Evolutionary conservation across 441 rosid species (phyloP).

Genomic region (Gossypium gossypioides): DNA sequence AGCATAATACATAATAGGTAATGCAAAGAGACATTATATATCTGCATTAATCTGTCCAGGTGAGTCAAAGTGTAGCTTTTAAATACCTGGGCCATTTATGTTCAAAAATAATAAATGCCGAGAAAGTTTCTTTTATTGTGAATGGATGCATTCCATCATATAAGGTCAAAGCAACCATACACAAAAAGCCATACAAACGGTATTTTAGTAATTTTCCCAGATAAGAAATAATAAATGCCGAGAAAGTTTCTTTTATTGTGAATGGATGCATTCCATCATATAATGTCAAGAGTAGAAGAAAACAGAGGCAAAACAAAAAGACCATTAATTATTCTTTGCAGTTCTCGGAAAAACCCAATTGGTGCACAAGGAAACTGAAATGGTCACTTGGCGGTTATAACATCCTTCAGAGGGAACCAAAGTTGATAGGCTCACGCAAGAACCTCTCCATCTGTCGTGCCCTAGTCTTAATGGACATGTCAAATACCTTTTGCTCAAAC

Average conservation of each 20-base stretch:
- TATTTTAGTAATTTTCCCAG: slow-evolving; percentile 6
- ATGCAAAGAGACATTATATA: not conserved
- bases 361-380: slow-evolving; percentile 10
- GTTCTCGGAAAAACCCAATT: not conserved
- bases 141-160: slow-evolving; percentile 20
- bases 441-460: slow-evolving; percentile 89
- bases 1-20: not conserved
- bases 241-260: slow-evolving; percentile 25
- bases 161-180: not conserved
- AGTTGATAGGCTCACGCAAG: slow-evolving; percentile 52
- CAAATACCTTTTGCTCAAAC: slow-evolving; percentile 72
- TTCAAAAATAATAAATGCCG: slow-evolving; percentile 6
- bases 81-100: not conserved
- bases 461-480: slow-evolving; percentile 86
- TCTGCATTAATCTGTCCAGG: not conserved
- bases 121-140: slow-evolving; percentile 24
- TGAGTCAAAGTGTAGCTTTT: not conserved
- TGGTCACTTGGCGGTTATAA: not conserved
- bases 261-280: slow-evolving; percentile 20
- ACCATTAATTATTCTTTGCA: not conserved
- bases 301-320: slow-evolving; percentile 18
- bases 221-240: slow-evolving; percentile 5
- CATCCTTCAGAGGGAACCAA: slow-evolving; percentile 27
- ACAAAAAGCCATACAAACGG: not conserved
- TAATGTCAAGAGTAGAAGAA: slow-evolving; percentile 13